Conservation (phyloP, 2,329 filamentous ascomycete genomes). For the Apiospora kogelbergensis region DNA sequence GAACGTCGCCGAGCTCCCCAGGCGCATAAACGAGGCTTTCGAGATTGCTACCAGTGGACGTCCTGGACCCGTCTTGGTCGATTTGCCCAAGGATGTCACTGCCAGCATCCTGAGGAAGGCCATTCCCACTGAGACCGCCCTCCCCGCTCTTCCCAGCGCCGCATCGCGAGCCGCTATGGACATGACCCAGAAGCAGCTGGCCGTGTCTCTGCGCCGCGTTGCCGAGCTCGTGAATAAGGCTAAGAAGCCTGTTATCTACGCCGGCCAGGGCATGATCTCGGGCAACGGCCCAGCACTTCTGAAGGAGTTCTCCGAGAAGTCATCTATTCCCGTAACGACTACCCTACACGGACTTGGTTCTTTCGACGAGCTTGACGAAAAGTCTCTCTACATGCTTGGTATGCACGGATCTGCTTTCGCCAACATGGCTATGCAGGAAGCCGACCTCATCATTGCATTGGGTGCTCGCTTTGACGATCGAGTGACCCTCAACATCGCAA, state of each 20-base stretch:
- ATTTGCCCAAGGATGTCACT: slow-evolving; percentile 95
- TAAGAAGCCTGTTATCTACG: slow-evolving; percentile 94
- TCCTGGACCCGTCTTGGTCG: slow-evolving; percentile 91
- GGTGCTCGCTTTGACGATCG: slow-evolving; percentile 96
- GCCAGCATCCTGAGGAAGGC: slow-evolving; percentile 78
- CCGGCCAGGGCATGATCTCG: slow-evolving; percentile 84
- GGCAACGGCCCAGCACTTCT: slow-evolving; percentile 78
- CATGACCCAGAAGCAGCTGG: slow-evolving; percentile 68
- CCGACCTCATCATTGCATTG: slow-evolving; percentile 92
- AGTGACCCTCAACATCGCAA: slow-evolving; percentile 77
- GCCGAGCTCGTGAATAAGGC: slow-evolving; percentile 81
- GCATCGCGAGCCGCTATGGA: slow-evolving; percentile 81
- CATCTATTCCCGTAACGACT: slow-evolving; percentile 89
- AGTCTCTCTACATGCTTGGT: slow-evolving; percentile 95
- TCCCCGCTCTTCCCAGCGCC: slow-evolving; percentile 81
- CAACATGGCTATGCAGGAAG: slow-evolving; percentile 97
- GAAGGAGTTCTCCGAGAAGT: slow-evolving; percentile 85
- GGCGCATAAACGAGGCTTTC: slow-evolving; percentile 95
- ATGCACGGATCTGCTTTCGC: slow-evolving; percentile 98
- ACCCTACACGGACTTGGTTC: slow-evolving; percentile 91
- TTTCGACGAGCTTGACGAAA: slow-evolving; percentile 90
- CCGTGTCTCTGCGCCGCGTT: slow-evolving; percentile 72
- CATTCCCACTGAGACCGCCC: slow-evolving; percentile 73
- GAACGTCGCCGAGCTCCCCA: slow-evolving; percentile 87
- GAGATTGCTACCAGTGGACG: slow-evolving; percentile 95